Evolutionary conservation across 257 asterid genomes (phyloP).

Genomic region (Scutellaria baicalensis): DNA sequence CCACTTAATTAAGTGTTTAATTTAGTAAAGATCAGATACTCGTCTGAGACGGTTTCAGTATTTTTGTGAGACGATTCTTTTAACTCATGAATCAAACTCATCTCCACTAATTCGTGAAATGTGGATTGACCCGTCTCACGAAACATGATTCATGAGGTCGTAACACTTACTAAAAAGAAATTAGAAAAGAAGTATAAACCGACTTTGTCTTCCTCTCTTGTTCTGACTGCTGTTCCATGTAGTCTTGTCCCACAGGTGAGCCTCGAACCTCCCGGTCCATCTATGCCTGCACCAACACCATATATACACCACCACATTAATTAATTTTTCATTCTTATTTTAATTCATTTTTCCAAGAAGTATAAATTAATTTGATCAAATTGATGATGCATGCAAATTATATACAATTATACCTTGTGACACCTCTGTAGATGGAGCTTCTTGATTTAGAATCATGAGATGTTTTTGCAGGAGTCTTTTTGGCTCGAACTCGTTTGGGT

Average conservation of each 20-base stretch:
- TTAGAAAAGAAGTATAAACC: neutral
- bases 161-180: no score
- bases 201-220: constrained; percentile 77
- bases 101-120: no score
- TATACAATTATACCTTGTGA: constrained; percentile 46
- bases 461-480: neutral
- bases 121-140: no score
- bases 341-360: neutral
- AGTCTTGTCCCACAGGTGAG: constrained; percentile 83
- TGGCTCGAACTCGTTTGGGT: constrained; percentile 21
- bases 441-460: constrained; percentile 28
- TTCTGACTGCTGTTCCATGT: constrained; percentile 64
- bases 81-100: no score
- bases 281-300: constrained; percentile 52
- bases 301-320: neutral
- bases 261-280: constrained; percentile 79
- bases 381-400: constrained; percentile 58
- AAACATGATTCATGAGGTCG: no score
- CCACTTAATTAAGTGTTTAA: neutral
- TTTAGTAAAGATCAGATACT: constrained; percentile 20
- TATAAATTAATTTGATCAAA: constrained; percentile 32
- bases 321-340: no score
- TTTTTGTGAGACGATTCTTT: no score
- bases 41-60: no score
- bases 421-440: constrained; percentile 87